Percentiles rank a stretch among this genome's conserved stretches.
Evolutionary conservation across 495 filamentous ascomycete species (phyloP).

Genomic region (Hypoxylon fuscum): DNA sequence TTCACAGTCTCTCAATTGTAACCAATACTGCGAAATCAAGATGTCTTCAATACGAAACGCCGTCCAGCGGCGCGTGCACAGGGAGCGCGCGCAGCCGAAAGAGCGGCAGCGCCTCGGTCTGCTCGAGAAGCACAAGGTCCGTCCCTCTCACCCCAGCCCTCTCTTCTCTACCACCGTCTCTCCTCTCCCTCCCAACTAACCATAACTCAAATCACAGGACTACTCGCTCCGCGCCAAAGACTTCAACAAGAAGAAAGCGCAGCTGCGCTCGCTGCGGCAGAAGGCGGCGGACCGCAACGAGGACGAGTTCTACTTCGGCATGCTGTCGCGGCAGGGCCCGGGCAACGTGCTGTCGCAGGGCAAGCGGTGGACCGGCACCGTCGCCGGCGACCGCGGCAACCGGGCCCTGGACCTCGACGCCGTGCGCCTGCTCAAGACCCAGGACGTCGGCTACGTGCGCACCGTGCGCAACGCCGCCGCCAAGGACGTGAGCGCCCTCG

Average conservation of each 20-base stretch:
- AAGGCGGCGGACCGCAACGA: conserved; percentile 91
- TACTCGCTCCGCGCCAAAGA: conserved; percentile 91
- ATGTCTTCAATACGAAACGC: conserved; percentile 89
- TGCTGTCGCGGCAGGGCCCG: conserved; percentile 70
- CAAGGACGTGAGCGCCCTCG: conserved; percentile 54
- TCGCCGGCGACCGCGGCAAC: conserved; percentile 71
- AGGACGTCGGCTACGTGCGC: conserved; percentile 89
- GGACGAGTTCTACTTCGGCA: conserved; percentile 89
- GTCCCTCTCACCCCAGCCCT: conserved; percentile 5
- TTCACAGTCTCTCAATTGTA: background rate
- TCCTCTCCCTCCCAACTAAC: conserved; percentile 40
- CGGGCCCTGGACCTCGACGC: conserved; percentile 70
- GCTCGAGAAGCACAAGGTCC: conserved; percentile 87
- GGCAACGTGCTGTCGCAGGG: conserved; percentile 48
- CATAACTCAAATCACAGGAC: conserved; percentile 63
- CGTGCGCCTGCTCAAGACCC: conserved; percentile 91
- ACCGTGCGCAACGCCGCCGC: conserved; percentile 64
- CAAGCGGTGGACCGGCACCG: conserved; percentile 53
- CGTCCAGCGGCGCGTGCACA: conserved; percentile 73
- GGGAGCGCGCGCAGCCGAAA: conserved; percentile 85
- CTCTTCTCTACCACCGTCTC: background rate
- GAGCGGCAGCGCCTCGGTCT: conserved; percentile 85
- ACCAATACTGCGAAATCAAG: conserved; percentile 10
- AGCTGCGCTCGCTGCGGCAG: conserved; percentile 76
- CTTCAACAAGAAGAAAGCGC: conserved; percentile 85